Base-by-base conservation (phyloP, 345 rosid genomes). In the Pugionium cornutum region DNA sequence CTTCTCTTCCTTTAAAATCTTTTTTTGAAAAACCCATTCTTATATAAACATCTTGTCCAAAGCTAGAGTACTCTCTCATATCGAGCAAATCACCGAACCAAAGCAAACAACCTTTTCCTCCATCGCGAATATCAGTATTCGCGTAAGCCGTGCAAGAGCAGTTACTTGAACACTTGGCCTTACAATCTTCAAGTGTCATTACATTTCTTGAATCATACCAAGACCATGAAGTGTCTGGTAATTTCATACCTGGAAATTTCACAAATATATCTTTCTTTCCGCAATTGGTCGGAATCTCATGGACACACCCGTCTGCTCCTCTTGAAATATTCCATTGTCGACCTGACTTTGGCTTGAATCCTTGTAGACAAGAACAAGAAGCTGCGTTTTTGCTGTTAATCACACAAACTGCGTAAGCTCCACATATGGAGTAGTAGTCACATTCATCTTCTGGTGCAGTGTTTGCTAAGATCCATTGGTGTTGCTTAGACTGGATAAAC, bases 401-500 rank as follows among this genome's bases (percentile, higher is more conserved):
- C 45, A 55, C 71, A 7, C 98, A 91, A 1, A 86, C 53, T 1
- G 96, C 98, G 46, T 70, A 89, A 0, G 88, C 77, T 25, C 98
- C 96, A 54, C 98, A 91, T 74, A 72, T 83, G 0, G 64, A 5
- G 73, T 80, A 86, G 5, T 67, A 0, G 79, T 91, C 96, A 61
- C 98, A 91, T 68, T 91, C 96, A 63, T 91, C 98, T 44, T 91
- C 86, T 3, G 87, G 95, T 6, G 95, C 95, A 4, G 76, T 82
- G 45, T 2, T 18, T 60, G 43, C 76, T 79, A 6, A 76, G 75
- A 8, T 81, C 74, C 96, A 67, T 86, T 84, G 0, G 83, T 77
- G 58, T 41, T 74, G 46, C 80, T 72, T 36, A 64, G 80, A 8
- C 78, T 80, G 8, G 4, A 0, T 58, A 54, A 44, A 55, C 87